A percentile compares a stretch with the other conserved stretches of the same genome.
Conservation (phyloP, 441 rosid species). For the Adansonia gregorii region DNA sequence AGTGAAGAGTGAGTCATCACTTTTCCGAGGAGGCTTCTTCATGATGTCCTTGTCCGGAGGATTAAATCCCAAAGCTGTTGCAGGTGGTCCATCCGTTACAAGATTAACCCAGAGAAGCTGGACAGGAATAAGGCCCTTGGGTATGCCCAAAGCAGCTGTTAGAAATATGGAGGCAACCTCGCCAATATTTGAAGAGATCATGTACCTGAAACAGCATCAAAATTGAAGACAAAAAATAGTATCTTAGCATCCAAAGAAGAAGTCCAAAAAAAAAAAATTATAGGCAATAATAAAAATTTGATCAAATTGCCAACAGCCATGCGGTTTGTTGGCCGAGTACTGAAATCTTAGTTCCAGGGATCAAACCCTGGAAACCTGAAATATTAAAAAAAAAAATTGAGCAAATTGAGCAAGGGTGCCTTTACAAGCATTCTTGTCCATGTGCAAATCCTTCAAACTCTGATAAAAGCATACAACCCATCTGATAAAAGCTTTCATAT, state of each 20-base stretch:
- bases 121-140: constrained; percentile 54
- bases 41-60: constrained; percentile 55
- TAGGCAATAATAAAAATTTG: neutral
- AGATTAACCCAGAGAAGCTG: constrained; percentile 64
- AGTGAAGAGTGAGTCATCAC: constrained; percentile 50
- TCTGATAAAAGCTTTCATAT: constrained; percentile 62
- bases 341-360: no score
- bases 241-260: neutral
- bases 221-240: neutral
- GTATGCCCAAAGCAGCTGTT: constrained; percentile 57
- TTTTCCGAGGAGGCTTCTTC: constrained; percentile 55
- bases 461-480: constrained; percentile 16
- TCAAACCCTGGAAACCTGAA: no score
- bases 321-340: no score
- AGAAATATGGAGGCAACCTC: constrained; percentile 57
- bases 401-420: neutral
- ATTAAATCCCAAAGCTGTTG: constrained; percentile 58
- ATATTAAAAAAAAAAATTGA: neutral
- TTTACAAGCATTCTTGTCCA: neutral
- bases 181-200: constrained; percentile 59
- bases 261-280: neutral
- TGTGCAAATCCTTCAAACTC: neutral
- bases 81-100: constrained; percentile 61
- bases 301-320: no score
- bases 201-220: constrained; percentile 42